Base-by-base conservation (phyloP, 1,284 basidiomycete genomes). In the Filobasidium uniguttulatum region DNA sequence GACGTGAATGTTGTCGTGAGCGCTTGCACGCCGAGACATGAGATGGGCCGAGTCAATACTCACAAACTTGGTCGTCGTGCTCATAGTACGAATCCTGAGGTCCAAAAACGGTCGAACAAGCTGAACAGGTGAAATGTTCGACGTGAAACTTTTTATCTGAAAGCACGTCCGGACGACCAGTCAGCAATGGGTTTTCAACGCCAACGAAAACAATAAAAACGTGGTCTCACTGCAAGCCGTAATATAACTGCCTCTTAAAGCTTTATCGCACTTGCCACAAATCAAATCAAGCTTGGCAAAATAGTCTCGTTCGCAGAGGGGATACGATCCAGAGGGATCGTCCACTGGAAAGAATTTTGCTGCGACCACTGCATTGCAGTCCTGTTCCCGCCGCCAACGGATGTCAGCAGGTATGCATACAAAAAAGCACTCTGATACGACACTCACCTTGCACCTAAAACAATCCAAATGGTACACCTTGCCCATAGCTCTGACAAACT, bases 41-140 rank as follows among this genome's bases (percentile, higher is more conserved):
- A 14, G 14, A 29, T 5, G 12, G 28, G 10, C 10, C 17, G 7
- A 17, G 14, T 28, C 28, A 14, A 12, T 12, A 49, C 54, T 55
- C 43, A 55, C 54, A 55, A 38, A 98, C 94, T 63, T 89, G 82
- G 17, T 84, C 84, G 56, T 88, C 85, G 65, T 98, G 94, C 70
- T 99, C 93, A 67, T 99, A 99, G 72, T 98, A 99, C 53, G 88
- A 94, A 70, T 98, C 94, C 64, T 93, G 87, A 4, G 93, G 89
- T 7, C 94, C 94, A 66, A 99, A 98, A 23, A 96, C 79, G 20
- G 85, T 91, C 30, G 90, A 77, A 70, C 94, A 98, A 54, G 94
- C 81, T 4, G 90, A 96, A 73, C 93, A 99, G 38, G 93, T 96
- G 65, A 99, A 99, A 69, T 98, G 94, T 71, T 99, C 94, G 59